A percentile compares a stretch with the other conserved stretches of the same genome.
These are phyloP conservation scores for Arthrobotrys entomopaga DNA, from an alignment of 2,329 filamentous ascomycete genomes.

Conservation along the genomic window DNA sequence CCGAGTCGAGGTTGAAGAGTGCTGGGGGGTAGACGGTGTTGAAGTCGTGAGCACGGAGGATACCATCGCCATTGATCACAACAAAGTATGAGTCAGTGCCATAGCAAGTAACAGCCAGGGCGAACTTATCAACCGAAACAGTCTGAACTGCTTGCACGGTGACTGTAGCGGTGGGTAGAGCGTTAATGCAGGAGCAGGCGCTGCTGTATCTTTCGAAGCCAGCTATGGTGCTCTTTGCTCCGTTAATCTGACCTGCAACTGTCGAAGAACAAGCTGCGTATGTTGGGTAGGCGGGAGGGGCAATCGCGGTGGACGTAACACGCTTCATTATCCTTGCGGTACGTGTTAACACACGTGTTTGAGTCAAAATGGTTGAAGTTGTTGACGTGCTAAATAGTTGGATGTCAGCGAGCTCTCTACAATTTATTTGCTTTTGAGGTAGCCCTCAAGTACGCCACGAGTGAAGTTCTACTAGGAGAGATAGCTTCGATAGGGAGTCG, in stretches of 20 bases:
- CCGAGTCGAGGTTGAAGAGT: conserved; percentile 11
- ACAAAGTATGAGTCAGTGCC: conserved; percentile 15
- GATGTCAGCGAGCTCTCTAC: no score
- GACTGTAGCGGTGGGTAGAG: not conserved
- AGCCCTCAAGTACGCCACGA: no score
- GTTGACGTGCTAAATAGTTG: no score
- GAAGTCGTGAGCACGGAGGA: conserved; percentile 17
- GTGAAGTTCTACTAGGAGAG: no score
- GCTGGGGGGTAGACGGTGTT: not conserved
- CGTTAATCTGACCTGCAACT: not conserved
- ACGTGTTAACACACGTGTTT: no score
- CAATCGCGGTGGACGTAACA: no score
- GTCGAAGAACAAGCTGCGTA: conserved; percentile 23
- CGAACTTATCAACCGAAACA: conserved; percentile 1
- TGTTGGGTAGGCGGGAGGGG: not conserved
- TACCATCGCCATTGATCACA: not conserved
- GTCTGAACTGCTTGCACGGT: conserved; percentile 24
- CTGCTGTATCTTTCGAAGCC: conserved; percentile 20
- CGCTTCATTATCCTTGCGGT: no score
- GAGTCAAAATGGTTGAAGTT: no score
- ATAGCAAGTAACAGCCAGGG: conserved; percentile 1
- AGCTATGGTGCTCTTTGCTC: not conserved
- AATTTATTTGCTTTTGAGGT: no score
- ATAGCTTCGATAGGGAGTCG: no score
- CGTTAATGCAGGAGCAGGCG: conserved; percentile 19